phyloP scores from a whole-genome alignment of 441 rosid species.

The Brassica hybrid region DNA sequence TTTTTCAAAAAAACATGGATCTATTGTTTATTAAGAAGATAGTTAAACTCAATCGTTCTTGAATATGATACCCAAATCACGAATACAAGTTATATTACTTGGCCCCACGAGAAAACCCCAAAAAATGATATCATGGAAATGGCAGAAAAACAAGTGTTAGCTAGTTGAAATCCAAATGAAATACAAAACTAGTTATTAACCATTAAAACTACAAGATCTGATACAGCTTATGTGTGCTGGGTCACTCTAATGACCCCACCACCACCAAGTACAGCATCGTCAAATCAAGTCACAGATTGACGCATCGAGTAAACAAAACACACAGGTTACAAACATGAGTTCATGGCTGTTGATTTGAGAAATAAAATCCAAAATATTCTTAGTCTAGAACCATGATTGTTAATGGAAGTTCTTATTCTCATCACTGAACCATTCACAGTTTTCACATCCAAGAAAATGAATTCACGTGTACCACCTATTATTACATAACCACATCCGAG shows the following conservation, averaged over 20 bases:
- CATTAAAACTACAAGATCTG: slow-evolving; percentile 17
- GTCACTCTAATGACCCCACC: slow-evolving; percentile 28
- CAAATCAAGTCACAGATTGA: slow-evolving; percentile 6
- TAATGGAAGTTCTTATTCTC: background rate
- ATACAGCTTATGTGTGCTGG: background rate
- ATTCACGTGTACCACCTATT: background rate
- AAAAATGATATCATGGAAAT: background rate
- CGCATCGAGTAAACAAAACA: slow-evolving; percentile 24
- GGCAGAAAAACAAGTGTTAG: slow-evolving; percentile 23
- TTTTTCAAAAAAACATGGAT: background rate
- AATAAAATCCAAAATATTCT: background rate
- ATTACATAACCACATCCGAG: background rate
- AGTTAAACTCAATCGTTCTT: background rate
- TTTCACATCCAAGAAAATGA: background rate
- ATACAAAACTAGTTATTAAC: background rate
- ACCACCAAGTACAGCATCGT: slow-evolving; percentile 24
- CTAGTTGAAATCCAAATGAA: slow-evolving; percentile 20
- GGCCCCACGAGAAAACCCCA: slow-evolving; percentile 19
- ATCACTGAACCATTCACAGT: slow-evolving; percentile 2
- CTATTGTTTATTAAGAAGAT: background rate
- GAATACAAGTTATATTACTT: background rate
- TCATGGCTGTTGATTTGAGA: background rate
- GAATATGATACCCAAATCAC: background rate
- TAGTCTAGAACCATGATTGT: background rate
- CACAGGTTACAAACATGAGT: background rate